Evolutionary conservation across 23 red algal species (phyloP), one percentile per base, ranked within the genome.

Genomic region (Agarophyton chilense): DNA sequence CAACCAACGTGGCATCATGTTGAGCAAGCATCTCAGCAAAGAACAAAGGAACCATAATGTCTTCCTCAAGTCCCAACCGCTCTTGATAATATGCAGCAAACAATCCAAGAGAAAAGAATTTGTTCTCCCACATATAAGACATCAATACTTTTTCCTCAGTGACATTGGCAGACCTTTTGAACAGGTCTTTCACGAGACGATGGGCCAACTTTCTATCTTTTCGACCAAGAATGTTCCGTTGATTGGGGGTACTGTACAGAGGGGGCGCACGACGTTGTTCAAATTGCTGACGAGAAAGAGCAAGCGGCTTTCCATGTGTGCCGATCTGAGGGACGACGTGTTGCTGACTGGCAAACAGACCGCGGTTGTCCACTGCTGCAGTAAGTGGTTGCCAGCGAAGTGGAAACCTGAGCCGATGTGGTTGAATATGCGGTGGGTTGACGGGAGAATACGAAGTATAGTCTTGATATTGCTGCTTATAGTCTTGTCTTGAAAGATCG

Each of bases 271-370:
- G 67, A 43, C 67, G 63, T 35, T 50, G 63, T 24, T 63, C 33
- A 40, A 79, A 78, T 9, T 89, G 66, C 16, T 52, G 21, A 32
- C 51, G 44, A 18, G 63, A 75, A 12, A 88, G 42, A 41, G 49
- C 67, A 41, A 76, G 83, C n/a, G 83, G 83, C 38, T 53, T 88
- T 16, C 22, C 83, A 18, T 42, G 22, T 13, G 50, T 41, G 12
- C 24, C 83, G 29, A 88, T 88, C 50, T 88, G 83, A 5, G 83
- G 83, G 19, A 88, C 83, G 43, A 88, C 67, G n/a, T 88, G 83
- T n/a, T 73, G 34, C 44, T 76, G 83, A 22, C 47, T 58, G 3
- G 10, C 45, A 38, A 75, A 88, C 28, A 50, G 17, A 10, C 65
- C 66, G 16, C 65, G 83, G 16, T 50, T 41, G 35, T 62, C 49